Base-by-base conservation (phyloP, 352 stramenopile species). In the Aphanomyces astaci region DNA sequence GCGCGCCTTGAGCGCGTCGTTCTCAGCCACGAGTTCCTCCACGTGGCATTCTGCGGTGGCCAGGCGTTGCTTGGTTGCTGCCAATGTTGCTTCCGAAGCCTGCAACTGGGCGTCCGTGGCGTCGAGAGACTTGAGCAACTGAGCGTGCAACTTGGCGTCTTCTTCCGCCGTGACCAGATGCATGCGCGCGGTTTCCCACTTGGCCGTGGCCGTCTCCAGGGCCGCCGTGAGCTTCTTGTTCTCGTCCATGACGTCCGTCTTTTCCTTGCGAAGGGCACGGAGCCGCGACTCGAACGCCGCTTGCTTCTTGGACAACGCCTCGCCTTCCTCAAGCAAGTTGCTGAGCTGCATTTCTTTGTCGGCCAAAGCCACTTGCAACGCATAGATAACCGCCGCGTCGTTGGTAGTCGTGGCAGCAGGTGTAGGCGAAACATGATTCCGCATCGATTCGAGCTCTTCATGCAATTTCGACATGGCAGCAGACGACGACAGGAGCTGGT, bases 261-360 rank as follows among this genome's bases (percentile, higher is more conserved):
- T 92, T 64, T 94, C 86, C 32, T 87, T 88, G 15, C 86, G 82
- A 0, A 94, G 53, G 17, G 80, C 71, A 1, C 86, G 82, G 24
- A 92, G 65, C 13, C 85, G 76, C 27, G 88, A 78, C 59, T 94
- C 85, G 27, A 87, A 73, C 60, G 91, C 83, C 17, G 80, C 77
- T 56, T 90, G 80, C 72, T 94, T 94, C 10, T 92, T 74, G 1
- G 83, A 92, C 1, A 94, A 72, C 4, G 83, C 75, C 36, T 92
- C 79, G 0, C 85, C 85, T 77, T 94, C 85, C 25, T 89, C 82
- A 3, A 94, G 57, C 17, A 94, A 63, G 4, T 73, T 80, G 66
- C 78, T 77, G 3, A 94, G 66, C 67, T 88, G 86, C 30, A 79
- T 74, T 43, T 94, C 85, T 63, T 94, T 94, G 48, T 91, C 83